phyloP scores from a whole-genome alignment of 495 filamentous ascomycete genomes.

The Penicillium macrosclerotiorum region DNA sequence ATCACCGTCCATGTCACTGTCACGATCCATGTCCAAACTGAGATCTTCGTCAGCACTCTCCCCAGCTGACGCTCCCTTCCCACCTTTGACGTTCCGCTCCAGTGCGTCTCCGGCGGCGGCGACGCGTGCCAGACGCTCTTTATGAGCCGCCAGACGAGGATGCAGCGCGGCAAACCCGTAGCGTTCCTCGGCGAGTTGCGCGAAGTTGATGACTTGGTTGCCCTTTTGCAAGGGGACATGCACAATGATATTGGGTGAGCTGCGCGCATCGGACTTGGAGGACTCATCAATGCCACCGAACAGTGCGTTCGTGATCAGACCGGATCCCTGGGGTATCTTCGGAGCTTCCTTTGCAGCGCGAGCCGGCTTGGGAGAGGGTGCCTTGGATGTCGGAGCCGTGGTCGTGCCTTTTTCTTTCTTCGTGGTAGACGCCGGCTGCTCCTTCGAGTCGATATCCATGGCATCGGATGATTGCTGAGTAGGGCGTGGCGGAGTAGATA shows the following conservation, averaged over 20 bases:
- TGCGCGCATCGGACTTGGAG: conserved; percentile 42
- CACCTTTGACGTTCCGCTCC: conserved; percentile 59
- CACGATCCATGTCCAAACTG: conserved; percentile 42
- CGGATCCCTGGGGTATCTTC: conserved; percentile 61
- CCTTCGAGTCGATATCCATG: conserved; percentile 42
- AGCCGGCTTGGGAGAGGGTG: conserved; percentile 58
- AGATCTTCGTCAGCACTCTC: conserved; percentile 62
- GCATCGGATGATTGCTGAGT: conserved; percentile 17
- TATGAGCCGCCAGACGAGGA: conserved; percentile 82
- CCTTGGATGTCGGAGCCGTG: conserved; percentile 53
- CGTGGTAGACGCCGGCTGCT: conserved; percentile 15
- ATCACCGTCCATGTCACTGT: conserved; percentile 68
- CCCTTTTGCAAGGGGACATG: conserved; percentile 74
- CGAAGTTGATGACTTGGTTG: conserved; percentile 93
- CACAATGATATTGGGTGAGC: conserved; percentile 78
- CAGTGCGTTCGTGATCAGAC: conserved; percentile 61
- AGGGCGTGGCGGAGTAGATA: conserved; percentile 18
- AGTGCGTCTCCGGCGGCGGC: conserved; percentile 80
- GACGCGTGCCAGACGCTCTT: conserved; percentile 74
- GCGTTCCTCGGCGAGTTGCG: conserved; percentile 84
- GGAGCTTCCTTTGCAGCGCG: conserved; percentile 53
- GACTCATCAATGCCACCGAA: conserved; percentile 54
- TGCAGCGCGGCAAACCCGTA: conserved; percentile 95
- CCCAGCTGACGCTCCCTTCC: conserved; percentile 55
- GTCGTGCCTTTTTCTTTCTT: conserved; percentile 42